Percentiles rank a stretch among this genome's conserved stretches.
These are phyloP conservation scores for Pleomassaria siparia DNA, from an alignment of 2,329 filamentous ascomycete genomes.

Conservation along the genomic window DNA sequence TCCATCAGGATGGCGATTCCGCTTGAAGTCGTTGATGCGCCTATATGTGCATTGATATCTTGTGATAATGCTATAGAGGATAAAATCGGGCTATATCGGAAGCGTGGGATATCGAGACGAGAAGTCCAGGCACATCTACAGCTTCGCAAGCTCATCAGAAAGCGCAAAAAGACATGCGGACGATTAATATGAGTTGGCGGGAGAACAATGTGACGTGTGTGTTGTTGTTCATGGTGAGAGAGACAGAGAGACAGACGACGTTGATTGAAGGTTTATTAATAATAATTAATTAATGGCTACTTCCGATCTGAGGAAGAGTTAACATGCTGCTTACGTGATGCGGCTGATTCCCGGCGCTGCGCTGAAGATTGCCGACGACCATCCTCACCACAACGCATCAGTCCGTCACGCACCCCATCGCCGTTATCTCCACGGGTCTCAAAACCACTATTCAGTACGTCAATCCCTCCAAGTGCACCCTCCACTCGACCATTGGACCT, in stretches of 20 bases:
- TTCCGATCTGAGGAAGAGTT: too few relatives aligned
- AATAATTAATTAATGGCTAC: too few relatives aligned
- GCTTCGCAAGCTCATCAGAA: neutral
- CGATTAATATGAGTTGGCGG: too few relatives aligned
- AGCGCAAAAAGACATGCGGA: neutral
- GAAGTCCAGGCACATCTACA: neutral
- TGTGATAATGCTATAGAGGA: conserved; percentile 12
- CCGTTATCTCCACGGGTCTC: conserved; percentile 36
- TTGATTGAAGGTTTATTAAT: neutral
- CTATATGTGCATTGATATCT: conserved; percentile 23
- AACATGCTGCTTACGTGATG: conserved; percentile 1
- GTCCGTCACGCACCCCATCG: neutral
- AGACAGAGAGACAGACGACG: neutral
- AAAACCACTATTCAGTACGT: conserved; percentile 32
- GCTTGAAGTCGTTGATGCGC: conserved; percentile 20
- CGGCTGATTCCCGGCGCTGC: conserved; percentile 14
- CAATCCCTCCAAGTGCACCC: conserved; percentile 21
- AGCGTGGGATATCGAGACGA: conserved; percentile 1
- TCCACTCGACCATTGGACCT: conserved; percentile 27
- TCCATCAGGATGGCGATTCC: conserved; percentile 6
- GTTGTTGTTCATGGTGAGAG: neutral
- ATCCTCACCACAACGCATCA: conserved; percentile 20
- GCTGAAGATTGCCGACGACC: conserved; percentile 30
- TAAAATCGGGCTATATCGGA: conserved; percentile 6
- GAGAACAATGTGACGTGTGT: too few relatives aligned